Base-by-base conservation (phyloP, 805 yeast genomes). In the Blastobotrys parvus region DNA sequence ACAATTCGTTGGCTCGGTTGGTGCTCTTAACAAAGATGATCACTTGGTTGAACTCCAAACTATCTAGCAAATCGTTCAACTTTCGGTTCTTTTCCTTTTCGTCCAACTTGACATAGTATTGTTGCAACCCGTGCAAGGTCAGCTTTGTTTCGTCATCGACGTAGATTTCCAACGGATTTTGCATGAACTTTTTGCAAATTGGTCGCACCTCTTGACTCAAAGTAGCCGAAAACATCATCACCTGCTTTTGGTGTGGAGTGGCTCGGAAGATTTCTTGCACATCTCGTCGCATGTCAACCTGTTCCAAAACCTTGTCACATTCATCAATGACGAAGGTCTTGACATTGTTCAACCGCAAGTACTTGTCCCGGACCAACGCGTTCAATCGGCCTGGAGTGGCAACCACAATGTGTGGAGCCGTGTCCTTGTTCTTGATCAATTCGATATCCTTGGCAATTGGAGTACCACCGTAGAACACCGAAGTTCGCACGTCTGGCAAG, bases 221-320 rank as follows among this genome's bases (percentile, higher is more conserved):
- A 44, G 98, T 90, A 53, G 98, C 98, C 48, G 95, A 84, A 68
- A 90, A 90, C 96, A 90, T 90, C 97, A 92, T 89, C 45, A 92
- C 97, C 72, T 90, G 98, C 70, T 90, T 90, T 65, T 90, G 95
- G 69, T 85, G 94, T 53, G 98, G 98, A 41, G 98, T 90, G 48
- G 85, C 85, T 67, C 96, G 82, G 80, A 92, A 90, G 52, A 92
- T 84, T 63, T 90, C 97, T 74, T 90, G 98, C 46, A 90, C 96
- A 62, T 90, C 98, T 66, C 95, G 82, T 75, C 98, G 85, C 98
- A 90, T 90, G 59, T 83, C 94, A 59, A 81, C 45, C 44, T 79
- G 71, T 71, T 92, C 97, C 65, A 90, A 76, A 45, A 90, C 97
- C 71, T 89, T 88, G 72, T 90, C 98, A 80, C 97, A 92, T 74